These are phyloP conservation scores for Diaporthe velutina DNA, from an alignment of 2,329 filamentous ascomycete species.

Conservation along the genomic window DNA sequence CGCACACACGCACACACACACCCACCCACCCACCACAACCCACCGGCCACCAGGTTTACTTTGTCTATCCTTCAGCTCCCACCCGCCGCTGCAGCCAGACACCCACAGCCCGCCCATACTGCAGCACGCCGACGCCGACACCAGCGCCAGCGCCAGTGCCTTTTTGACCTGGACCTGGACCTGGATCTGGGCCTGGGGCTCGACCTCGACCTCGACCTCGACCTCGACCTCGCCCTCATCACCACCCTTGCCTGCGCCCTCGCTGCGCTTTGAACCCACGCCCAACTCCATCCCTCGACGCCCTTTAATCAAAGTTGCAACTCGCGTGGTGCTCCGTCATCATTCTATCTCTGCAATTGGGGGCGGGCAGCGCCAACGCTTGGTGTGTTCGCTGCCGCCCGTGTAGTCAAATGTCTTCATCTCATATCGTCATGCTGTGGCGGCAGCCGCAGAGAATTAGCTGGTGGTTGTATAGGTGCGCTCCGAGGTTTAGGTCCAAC, in stretches of 20 bases:
- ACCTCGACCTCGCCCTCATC: not conserved
- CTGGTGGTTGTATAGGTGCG: not conserved
- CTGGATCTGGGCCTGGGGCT: not conserved
- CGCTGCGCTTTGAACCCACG: slow-evolving; percentile 32
- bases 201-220: not conserved
- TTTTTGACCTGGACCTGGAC: slow-evolving; percentile 11
- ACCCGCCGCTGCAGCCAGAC: slow-evolving; percentile 19
- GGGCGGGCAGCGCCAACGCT: not conserved
- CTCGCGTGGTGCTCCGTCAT: slow-evolving; percentile 29
- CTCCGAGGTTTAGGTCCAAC: slow-evolving; percentile 21
- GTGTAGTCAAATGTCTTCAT: not conserved
- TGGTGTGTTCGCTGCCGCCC: not conserved
- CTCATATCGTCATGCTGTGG: not conserved
- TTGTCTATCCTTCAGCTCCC: slow-evolving; percentile 26
- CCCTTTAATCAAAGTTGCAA: slow-evolving; percentile 32
- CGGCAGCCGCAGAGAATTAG: slow-evolving; percentile 3
- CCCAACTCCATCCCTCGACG: slow-evolving; percentile 33
- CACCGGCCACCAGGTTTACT: slow-evolving; percentile 16
- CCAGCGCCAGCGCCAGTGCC: slow-evolving; percentile 17
- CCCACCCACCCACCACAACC: slow-evolving; percentile 4
- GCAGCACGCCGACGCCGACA: slow-evolving; percentile 21
- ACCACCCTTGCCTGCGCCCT: slow-evolving; percentile 32
- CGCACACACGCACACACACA: not conserved
- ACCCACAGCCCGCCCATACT: slow-evolving; percentile 16
- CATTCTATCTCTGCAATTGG: slow-evolving; percentile 10